Base-by-base conservation (phyloP, 2,329 filamentous ascomycete species). In the Ophiostoma piceae region DNA sequence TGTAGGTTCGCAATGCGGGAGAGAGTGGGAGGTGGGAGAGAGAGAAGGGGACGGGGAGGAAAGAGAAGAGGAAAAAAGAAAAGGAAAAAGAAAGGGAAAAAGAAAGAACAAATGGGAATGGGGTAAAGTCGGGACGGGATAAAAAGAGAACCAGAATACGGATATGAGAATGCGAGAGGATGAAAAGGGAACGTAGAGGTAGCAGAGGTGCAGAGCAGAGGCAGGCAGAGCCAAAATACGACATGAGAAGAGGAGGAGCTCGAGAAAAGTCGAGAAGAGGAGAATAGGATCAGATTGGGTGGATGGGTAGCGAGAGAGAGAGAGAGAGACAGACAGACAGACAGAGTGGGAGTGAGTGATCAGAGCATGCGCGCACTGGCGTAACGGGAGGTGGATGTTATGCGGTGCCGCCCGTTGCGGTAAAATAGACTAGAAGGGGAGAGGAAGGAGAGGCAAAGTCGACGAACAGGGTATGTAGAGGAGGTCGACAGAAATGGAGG, bases 321-420 rank as follows among this genome's bases (percentile, higher is more conserved):
- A 41, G 39, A 41, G 12, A 41, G 11, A 41, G 12, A 11, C 0
- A 41, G 11, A 41, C 2, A 39, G 12, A 29, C 26, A 32, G 29
- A 22, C 62, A 32, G 62, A 65, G 35, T 37, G 29, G 26, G 54
- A 29, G 9, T 22, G 57, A 64, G 26, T 43, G 35, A 32, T 32
- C 37, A 66, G 22, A 26, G 39, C 51, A 57, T 57, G 51, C 39
- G 22, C 22, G 39, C 39, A 66, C 65, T 66, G 65, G 65, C 65
- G 65, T 16, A 66, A 68, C 43, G 43, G 35, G 47, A 41, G 54
- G 47, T 62, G 35, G 54, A 19, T 60, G 35, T 62, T 41, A 32
- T 32, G 47, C 67, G 47, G 43, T 68, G 67, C 35, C 65, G 65
- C 65, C 65, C 65, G 65, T 66, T 66, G 65, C 65, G 65, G 65